Evolutionary conservation across 1,139 yeast species (phyloP).

Genomic region (Candida sojae): DNA sequence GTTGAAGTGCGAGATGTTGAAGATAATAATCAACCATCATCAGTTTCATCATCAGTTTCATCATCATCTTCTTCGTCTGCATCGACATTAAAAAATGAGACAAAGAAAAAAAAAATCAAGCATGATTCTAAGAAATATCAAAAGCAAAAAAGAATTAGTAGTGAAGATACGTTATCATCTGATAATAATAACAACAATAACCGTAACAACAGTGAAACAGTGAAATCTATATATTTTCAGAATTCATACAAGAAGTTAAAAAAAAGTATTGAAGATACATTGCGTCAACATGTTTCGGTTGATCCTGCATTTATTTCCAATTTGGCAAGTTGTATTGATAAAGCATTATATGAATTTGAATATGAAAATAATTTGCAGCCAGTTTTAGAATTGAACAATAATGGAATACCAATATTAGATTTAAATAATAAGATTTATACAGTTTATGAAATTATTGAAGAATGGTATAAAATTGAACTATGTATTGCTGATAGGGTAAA

Average conservation of each 20-base stretch:
- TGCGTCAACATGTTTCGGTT: slow-evolving; percentile 9
- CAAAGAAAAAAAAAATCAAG: background rate
- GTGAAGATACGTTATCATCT: background rate
- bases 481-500: slow-evolving; percentile 13
- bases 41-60: background rate
- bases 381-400: slow-evolving; percentile 6
- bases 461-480: slow-evolving; percentile 15
- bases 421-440: slow-evolving; percentile 17
- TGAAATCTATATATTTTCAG: slow-evolving; percentile 1
- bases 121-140: background rate
- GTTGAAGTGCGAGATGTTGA: background rate
- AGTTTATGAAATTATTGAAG: slow-evolving; percentile 18
- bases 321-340: slow-evolving; percentile 9
- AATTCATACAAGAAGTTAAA: slow-evolving; percentile 11
- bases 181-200: background rate
- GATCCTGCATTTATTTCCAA: slow-evolving; percentile 14
- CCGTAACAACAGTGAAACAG: background rate
- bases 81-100: background rate
- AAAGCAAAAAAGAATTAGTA: background rate
- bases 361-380: background rate
- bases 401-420: slow-evolving; percentile 13
- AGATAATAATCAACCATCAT: background rate
- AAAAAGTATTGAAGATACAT: slow-evolving; percentile 6
- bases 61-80: background rate
- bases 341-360: slow-evolving; percentile 11